Conservation (phyloP, 1,284 basidiomycete species). For the Jaminaea rosea region DNA sequence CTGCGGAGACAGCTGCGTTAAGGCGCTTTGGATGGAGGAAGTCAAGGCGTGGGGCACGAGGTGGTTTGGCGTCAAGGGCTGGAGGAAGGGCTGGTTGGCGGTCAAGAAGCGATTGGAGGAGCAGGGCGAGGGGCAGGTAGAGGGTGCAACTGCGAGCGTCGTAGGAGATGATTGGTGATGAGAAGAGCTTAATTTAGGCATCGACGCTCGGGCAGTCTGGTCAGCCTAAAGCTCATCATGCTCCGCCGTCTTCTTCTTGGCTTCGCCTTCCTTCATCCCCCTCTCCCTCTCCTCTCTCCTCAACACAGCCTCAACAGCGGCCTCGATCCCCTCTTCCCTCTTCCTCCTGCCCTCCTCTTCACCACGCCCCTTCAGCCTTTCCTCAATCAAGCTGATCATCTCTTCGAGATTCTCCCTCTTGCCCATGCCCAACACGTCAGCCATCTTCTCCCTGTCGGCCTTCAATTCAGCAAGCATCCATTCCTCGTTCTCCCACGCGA, state of each 20-base stretch:
- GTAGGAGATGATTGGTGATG: not conserved
- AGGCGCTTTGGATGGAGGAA: not conserved
- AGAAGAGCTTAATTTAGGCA: not conserved
- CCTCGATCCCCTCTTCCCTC: not conserved
- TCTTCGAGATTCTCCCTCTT: not conserved
- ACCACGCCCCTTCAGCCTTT: not conserved
- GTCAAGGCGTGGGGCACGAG: not conserved
- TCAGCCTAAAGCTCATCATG: not conserved
- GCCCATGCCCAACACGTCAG: slow-evolving; percentile 5
- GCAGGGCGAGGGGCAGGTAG: not conserved
- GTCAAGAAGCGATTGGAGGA: not conserved
- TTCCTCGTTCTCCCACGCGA: slow-evolving; percentile 31
- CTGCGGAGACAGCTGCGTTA: not conserved
- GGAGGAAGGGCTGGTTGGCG: not conserved
- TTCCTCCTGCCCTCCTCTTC: not conserved
- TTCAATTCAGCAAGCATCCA: slow-evolving; percentile 27
- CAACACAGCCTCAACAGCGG: not conserved
- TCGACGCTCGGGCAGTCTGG: not conserved
- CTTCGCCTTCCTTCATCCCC: not conserved
- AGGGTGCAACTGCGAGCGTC: not conserved
- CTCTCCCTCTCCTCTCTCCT: not conserved
- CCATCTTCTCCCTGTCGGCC: slow-evolving; percentile 29
- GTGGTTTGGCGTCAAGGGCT: not conserved
- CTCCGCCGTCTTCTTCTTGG: not conserved
- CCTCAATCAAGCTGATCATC: not conserved